Base-by-base conservation (phyloP, 768 basidiomycete species). In the Termitomyces titanicus region DNA sequence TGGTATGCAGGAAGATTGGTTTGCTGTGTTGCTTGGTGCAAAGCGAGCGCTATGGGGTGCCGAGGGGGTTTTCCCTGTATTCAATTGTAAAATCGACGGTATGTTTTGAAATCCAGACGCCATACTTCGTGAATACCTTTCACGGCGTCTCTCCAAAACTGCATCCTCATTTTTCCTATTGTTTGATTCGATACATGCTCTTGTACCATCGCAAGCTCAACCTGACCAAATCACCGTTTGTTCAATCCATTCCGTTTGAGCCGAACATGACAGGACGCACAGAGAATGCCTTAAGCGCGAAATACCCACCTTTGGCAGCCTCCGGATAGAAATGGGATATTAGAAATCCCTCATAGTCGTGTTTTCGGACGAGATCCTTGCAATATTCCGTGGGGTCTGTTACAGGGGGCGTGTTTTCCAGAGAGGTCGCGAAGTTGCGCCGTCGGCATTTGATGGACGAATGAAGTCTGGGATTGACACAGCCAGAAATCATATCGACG, bases 81-180 rank as follows among this genome's bases (percentile, higher is more conserved):
- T 56, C 54, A 18, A 47, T 35, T 22, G 18, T 22, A 8, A 31
- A 60, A 55, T 51, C 56, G 58, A 57, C 56, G 43, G 6, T 25
- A 40, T 31, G 31, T 11, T 50, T 42, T n/a, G 34, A 12, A 40
- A 31, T 37, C 33, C 9, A 43, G 12, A 25, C 54, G 31, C 68
- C 78, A 67, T 63, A 88, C 92, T 65, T 86, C 79, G 63, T 73
- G 73, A 20, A 92, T 81, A 45, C 72, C 79, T 63, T 85, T 88
- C 25, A 93, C 64, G 12, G 88, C 84, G 64, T 94, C 90, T 62
- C 83, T 81, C 92, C 92, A 94, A 67, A 93, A 94, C 66, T 92
- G 86, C 75, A 92, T 81, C 60, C 89, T 79, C 79, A 92, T 89
- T 66, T 84, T 82, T n/a, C 90, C 92, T 53, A 94, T 83, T 37